Conservation (phyloP, 2,329 filamentous ascomycete genomes). For the Pseudogymnoascus sp. region DNA sequence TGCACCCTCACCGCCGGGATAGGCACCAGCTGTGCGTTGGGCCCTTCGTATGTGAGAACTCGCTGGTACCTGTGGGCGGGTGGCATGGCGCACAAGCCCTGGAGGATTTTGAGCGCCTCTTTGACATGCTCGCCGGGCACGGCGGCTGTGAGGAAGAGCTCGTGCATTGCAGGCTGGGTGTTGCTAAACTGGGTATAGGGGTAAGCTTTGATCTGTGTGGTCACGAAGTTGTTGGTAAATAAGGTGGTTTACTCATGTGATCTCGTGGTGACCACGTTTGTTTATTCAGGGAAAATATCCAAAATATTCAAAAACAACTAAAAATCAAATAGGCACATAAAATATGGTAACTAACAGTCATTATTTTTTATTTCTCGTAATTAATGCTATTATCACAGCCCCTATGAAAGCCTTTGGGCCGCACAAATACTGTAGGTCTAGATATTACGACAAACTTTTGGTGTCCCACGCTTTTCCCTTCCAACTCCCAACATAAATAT, state of each 20-base stretch:
- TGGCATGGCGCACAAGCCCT: constrained; percentile 49
- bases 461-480: background rate
- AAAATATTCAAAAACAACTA: background rate
- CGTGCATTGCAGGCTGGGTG: constrained; percentile 39
- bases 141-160: constrained; percentile 49
- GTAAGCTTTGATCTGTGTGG: background rate
- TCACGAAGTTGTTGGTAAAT: background rate
- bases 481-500: constrained; percentile 4
- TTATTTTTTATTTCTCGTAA: background rate
- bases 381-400: background rate
- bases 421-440: background rate
- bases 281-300: background rate
- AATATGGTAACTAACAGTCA: background rate
- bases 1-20: constrained; percentile 19
- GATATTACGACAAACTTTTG: constrained; percentile 3
- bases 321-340: background rate
- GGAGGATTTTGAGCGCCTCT: constrained; percentile 43
- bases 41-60: constrained; percentile 43
- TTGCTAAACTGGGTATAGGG: background rate
- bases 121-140: constrained; percentile 43
- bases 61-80: constrained; percentile 42
- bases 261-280: background rate
- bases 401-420: background rate
- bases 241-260: background rate
- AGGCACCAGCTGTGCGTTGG: constrained; percentile 30